Evolutionary conservation across 495 filamentous ascomycete genomes (phyloP).

Genomic region (Aspergillus hancockii): DNA sequence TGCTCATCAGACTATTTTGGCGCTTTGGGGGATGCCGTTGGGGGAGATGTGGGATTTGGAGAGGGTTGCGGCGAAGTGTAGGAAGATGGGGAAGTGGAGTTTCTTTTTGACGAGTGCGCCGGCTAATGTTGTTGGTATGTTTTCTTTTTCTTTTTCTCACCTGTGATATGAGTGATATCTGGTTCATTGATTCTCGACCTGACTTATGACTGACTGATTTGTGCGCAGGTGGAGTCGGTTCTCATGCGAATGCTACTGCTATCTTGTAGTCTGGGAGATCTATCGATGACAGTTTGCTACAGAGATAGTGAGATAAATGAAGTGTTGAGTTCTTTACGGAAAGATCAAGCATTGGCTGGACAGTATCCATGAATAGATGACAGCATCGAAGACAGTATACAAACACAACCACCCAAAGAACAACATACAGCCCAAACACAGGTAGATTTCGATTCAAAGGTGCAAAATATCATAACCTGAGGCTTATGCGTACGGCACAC

Average conservation of each 20-base stretch:
- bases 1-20: conserved; percentile 64
- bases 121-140: conserved; percentile 53
- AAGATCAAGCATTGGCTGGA: no score
- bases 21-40: conserved; percentile 63
- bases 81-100: conserved; percentile 57
- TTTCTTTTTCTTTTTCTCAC: conserved; percentile 2
- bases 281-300: background rate
- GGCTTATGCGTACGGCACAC: no score
- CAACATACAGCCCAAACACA: no score
- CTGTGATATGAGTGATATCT: no score
- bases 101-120: conserved; percentile 69
- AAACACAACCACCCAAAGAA: no score
- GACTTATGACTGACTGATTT: background rate
- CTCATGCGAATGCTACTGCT: conserved; percentile 44
- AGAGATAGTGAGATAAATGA: background rate
- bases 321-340: background rate
- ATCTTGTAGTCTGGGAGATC: conserved; percentile 40
- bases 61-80: conserved; percentile 45
- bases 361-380: no score
- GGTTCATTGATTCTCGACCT: no score
- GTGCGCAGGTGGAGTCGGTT: conserved; percentile 26
- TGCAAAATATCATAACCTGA: no score
- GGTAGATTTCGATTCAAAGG: no score
- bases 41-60: conserved; percentile 66
- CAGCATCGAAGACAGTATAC: no score